These are phyloP conservation scores for Peltaster fructicola DNA, from an alignment of 2,329 filamentous ascomycete species.

Conservation along the genomic window DNA sequence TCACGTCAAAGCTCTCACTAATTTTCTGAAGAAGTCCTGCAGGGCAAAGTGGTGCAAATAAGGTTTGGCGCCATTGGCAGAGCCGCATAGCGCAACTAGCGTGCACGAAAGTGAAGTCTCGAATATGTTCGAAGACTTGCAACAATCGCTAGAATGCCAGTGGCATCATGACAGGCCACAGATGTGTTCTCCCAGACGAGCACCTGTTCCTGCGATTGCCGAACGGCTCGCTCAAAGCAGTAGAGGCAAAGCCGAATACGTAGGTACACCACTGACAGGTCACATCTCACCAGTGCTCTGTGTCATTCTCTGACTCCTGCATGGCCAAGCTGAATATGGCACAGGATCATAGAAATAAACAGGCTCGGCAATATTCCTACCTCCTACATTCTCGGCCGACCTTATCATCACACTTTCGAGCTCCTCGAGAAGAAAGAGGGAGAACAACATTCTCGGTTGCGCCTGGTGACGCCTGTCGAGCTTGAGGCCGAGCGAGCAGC, in stretches of 20 bases:
- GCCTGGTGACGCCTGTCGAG: slow-evolving; percentile 64
- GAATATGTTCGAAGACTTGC: too few relatives aligned
- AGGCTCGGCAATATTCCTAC: slow-evolving; percentile 86
- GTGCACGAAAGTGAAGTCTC: too few relatives aligned
- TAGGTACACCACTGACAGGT: slow-evolving; percentile 28
- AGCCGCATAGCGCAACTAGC: too few relatives aligned
- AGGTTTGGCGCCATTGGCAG: too few relatives aligned
- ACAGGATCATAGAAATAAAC: slow-evolving; percentile 67
- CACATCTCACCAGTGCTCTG: slow-evolving; percentile 1
- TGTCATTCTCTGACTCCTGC: slow-evolving; percentile 14
- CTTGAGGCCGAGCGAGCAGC: slow-evolving; percentile 63
- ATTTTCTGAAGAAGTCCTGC: too few relatives aligned
- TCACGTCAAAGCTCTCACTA: too few relatives aligned
- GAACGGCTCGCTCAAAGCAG: slow-evolving; percentile 39
- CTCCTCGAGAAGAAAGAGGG: slow-evolving; percentile 53
- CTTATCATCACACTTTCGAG: slow-evolving; percentile 83
- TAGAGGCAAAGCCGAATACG: slow-evolving; percentile 45
- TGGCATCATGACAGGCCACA: too few relatives aligned
- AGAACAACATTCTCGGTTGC: slow-evolving; percentile 49
- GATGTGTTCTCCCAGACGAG: too few relatives aligned
- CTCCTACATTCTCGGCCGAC: slow-evolving; percentile 79
- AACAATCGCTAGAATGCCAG: too few relatives aligned
- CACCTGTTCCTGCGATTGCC: slow-evolving; percentile 39
- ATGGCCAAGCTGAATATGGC: slow-evolving; percentile 15
- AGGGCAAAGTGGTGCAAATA: too few relatives aligned